Conservation (phyloP, 495 filamentous ascomycete genomes). For the Xylaria sp. region DNA sequence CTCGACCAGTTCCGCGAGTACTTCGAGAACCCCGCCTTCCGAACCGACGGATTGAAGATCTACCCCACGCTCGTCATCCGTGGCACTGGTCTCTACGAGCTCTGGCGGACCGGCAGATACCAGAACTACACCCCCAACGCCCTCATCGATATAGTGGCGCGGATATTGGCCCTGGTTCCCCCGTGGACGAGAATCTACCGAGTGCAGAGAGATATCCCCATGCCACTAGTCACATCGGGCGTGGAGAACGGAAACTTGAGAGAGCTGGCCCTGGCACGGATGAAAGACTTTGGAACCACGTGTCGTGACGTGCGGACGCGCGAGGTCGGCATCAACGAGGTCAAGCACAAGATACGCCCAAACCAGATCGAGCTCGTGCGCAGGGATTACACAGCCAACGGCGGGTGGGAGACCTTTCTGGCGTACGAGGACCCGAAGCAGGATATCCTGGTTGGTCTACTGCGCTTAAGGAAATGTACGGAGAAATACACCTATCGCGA, state of each 20-base stretch:
- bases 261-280: constrained; percentile 87
- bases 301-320: constrained; percentile 98
- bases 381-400: constrained; percentile 92
- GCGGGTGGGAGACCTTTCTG: constrained; percentile 97
- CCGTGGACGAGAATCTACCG: constrained; percentile 99
- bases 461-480: constrained; percentile 90
- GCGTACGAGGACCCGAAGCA: constrained; percentile 99
- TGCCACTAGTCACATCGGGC: constrained; percentile 95
- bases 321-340: constrained; percentile 97
- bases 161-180: constrained; percentile 91
- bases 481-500: constrained; percentile 87
- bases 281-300: constrained; percentile 98
- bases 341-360: constrained; percentile 96
- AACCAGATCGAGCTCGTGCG: constrained; percentile 97
- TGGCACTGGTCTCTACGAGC: constrained; percentile 93
- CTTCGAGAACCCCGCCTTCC: constrained; percentile 94
- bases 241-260: constrained; percentile 98
- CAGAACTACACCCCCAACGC: constrained; percentile 99
- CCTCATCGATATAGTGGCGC: constrained; percentile 91
- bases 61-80: constrained; percentile 98
- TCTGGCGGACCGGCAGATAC: constrained; percentile 96
- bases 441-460: constrained; percentile 92
- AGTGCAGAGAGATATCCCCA: constrained; percentile 97
- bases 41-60: constrained; percentile 98
- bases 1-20: constrained; percentile 97